Percentiles rank a stretch among this genome's conserved stretches.
phyloP scores from a whole-genome alignment of 2,329 filamentous ascomycete genomes.

The Cordyceps fumosorosea region DNA sequence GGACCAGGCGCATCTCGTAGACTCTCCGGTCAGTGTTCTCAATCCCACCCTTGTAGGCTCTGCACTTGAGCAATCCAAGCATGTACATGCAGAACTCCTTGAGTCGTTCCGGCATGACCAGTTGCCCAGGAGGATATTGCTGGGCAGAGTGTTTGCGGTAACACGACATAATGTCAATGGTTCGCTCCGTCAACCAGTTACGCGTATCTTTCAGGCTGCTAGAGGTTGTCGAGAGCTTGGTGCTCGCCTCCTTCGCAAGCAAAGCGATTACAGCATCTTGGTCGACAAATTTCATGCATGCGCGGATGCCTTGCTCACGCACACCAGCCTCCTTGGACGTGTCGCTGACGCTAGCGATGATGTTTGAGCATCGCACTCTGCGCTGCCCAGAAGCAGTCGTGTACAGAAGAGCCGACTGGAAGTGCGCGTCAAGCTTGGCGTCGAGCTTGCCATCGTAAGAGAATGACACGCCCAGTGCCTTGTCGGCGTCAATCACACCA shows the following conservation, averaged over 20 bases:
- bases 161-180: constrained; percentile 82
- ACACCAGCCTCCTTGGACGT: constrained; percentile 34
- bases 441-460: constrained; percentile 97
- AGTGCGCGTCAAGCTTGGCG: constrained; percentile 91
- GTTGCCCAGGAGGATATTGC: constrained; percentile 81
- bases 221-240: constrained; percentile 67
- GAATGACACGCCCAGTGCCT: constrained; percentile 86
- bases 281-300: constrained; percentile 87
- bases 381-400: constrained; percentile 86
- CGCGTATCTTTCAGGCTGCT: constrained; percentile 79
- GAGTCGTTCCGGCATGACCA: constrained; percentile 90
- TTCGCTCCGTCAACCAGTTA: constrained; percentile 77
- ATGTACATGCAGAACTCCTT: constrained; percentile 98
- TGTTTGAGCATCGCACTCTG: constrained; percentile 84
- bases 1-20: constrained; percentile 85
- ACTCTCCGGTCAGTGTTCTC: constrained; percentile 87
- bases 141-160: constrained; percentile 89
- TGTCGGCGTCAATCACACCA: constrained; percentile 86
- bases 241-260: constrained; percentile 87
- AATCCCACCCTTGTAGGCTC: constrained; percentile 87
- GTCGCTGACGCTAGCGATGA: constrained; percentile 88
- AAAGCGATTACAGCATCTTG: constrained; percentile 88
- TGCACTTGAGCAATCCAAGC: constrained; percentile 79
- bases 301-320: constrained; percentile 54
- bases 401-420: constrained; percentile 91